Base-by-base conservation (phyloP, 352 stramenopile species). In the Aphanomyces cochlioides region DNA sequence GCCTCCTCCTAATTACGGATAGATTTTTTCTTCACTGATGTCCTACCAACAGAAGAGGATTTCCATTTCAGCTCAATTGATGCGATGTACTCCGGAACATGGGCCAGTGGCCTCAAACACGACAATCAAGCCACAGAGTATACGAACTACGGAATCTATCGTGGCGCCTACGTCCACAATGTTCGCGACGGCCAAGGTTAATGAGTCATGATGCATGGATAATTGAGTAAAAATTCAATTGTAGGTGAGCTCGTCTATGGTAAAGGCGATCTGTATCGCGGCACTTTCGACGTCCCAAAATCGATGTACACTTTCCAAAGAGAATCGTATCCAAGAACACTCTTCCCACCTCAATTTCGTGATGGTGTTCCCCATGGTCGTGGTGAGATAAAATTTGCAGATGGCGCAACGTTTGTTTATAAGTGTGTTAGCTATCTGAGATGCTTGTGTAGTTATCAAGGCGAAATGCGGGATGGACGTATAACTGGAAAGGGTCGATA, bases 61-160 rank as follows among this genome's bases (percentile, higher is more conserved):
- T 90, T 90, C 63, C 81, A 90, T 43, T 81, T 90, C 70, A 88
- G 80, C 38, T 81, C 80, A 0, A 90, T 89, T 8, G 78, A 79
- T 1, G 72, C 80, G 3, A 79, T 89, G 67, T 90, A 89, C 72
- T 57, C 72, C 0, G 83, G 83, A 1, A 69, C 74, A 39, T 90
- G 84, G 77, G 67, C 72, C 12, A 71, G 87, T 21, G 80, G 81
- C 5, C 48, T 74, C 6, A 88, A 85, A 56, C 83, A 90, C 54
- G 83, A 66, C 39, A 17, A 80, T 8, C 68, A 69, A 17, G 83
- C 80, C 5, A 77, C 78, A 13, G 81, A 89, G 68, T 86, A 82
- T 72, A 85, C 81, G 7, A 90, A 90, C 43, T 75, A 79, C 3
- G 83, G 81, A 7, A 75, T 89, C 28, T 90, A 88, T 40, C 72